Percentiles rank a stretch among this genome's conserved stretches.
Evolutionary conservation across 306 rosid species (phyloP).

Genomic region (Malus sylvestris): DNA sequence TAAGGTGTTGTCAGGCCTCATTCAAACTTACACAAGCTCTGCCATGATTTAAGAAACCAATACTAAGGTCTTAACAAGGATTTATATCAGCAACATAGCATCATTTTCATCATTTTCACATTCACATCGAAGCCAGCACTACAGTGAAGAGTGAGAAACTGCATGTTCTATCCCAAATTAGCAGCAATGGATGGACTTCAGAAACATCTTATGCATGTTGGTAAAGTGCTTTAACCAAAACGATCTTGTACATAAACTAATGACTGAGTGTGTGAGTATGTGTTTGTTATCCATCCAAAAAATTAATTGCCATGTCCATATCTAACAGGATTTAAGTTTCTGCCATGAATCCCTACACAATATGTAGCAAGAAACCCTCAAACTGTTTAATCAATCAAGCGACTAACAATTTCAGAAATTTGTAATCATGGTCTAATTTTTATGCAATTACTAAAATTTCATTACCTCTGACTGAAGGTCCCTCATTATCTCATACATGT

Average conservation of each 20-base stretch:
- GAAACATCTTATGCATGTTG: not conserved
- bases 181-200: not conserved
- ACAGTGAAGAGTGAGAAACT: not conserved
- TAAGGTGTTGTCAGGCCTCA: not conserved
- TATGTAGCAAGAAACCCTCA: not conserved
- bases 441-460: not conserved
- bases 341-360: not conserved
- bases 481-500: slow-evolving; percentile 98
- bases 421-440: not conserved
- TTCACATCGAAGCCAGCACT: not conserved
- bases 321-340: not conserved
- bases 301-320: not conserved
- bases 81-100: not conserved
- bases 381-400: not conserved
- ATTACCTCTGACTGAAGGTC: slow-evolving; percentile 90
- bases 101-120: not conserved
- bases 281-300: not conserved
- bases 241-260: not conserved
- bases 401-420: not conserved
- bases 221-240: not conserved
- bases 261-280: not conserved
- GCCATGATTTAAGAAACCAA: not conserved
- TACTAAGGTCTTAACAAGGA: not conserved
- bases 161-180: not conserved
- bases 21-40: not conserved